These are phyloP conservation scores for Diddensiella santjacobensis DNA, from an alignment of 805 yeast genomes.

Conservation along the genomic window DNA sequence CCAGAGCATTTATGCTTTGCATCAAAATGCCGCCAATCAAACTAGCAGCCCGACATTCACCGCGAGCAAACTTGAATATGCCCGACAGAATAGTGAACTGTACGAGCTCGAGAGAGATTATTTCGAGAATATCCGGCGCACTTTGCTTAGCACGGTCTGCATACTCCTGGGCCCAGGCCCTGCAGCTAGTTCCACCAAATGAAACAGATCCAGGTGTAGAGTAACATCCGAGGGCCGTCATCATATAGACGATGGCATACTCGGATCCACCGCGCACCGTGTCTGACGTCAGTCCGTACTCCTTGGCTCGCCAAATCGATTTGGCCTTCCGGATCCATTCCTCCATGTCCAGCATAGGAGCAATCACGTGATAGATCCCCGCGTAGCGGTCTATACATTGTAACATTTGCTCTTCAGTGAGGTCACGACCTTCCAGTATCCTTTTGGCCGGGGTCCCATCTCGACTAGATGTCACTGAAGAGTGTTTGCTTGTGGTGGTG, in stretches of 20 bases:
- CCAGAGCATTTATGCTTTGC: constrained; percentile 10
- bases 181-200: constrained; percentile 15
- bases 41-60: constrained; percentile 13
- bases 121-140: constrained; percentile 16
- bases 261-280: constrained; percentile 7
- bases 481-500: background rate
- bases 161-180: constrained; percentile 19
- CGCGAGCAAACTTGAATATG: constrained; percentile 10
- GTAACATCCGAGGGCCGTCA: constrained; percentile 17
- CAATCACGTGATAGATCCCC: constrained; percentile 8
- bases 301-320: constrained; percentile 16
- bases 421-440: constrained; percentile 6
- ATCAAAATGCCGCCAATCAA: constrained; percentile 11
- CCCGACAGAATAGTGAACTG: constrained; percentile 13
- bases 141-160: constrained; percentile 9
- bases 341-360: constrained; percentile 18
- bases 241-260: constrained; percentile 14
- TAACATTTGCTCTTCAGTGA: constrained; percentile 23
- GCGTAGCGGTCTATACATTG: constrained; percentile 15
- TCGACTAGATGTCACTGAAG: background rate
- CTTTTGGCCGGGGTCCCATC: background rate
- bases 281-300: constrained; percentile 9
- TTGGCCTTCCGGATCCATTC: constrained; percentile 18
- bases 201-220: constrained; percentile 9
- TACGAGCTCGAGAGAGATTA: constrained; percentile 9